Percentiles rank a stretch among this genome's conserved stretches.
phyloP scores from a whole-genome alignment of 2,329 filamentous ascomycete genomes.

The Botrytis byssoidea region DNA sequence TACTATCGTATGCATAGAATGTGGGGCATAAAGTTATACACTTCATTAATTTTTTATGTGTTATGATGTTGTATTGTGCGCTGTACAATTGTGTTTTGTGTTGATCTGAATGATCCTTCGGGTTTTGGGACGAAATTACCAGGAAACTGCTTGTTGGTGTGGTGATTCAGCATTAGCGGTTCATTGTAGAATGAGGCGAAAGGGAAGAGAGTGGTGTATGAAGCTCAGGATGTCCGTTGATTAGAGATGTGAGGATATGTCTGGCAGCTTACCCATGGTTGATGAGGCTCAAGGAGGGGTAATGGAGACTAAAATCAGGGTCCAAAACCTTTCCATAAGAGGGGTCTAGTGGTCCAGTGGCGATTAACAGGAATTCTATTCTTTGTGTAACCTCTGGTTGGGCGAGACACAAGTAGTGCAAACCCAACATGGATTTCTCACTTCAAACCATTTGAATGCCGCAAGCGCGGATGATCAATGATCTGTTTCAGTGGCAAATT shows the following conservation, averaged over 20 bases:
- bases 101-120: not conserved
- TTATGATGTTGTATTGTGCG: constrained; percentile 3
- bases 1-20: not conserved
- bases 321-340: not conserved
- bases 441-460: no score
- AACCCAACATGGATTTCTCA: no score
- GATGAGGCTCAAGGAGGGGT: not conserved
- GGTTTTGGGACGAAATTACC: not conserved
- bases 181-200: not conserved
- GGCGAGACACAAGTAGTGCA: not conserved
- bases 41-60: not conserved
- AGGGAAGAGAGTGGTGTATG: not conserved
- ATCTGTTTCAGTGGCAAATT: not conserved
- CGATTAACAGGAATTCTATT: not conserved
- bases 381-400: not conserved
- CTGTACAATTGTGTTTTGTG: not conserved
- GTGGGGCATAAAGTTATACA: not conserved
- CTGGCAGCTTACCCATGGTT: not conserved
- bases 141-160: not conserved
- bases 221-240: not conserved
- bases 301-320: not conserved
- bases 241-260: no score
- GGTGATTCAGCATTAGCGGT: not conserved
- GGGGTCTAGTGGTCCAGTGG: not conserved
- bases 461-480: not conserved